These are phyloP conservation scores for Santalum album DNA, from an alignment of 164 flowering plant species.

Conservation along the genomic window DNA sequence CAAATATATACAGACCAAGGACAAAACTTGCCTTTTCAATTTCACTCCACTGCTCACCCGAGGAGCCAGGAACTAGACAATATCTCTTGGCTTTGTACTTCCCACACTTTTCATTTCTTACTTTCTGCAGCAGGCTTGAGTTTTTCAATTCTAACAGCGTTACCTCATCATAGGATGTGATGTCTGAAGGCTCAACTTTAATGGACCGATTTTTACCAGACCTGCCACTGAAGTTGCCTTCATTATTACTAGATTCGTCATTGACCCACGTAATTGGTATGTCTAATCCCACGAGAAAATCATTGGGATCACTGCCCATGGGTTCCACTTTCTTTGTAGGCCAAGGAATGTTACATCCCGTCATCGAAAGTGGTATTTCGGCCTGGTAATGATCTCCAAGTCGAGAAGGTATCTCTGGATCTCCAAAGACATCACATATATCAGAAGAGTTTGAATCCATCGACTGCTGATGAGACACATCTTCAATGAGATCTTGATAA, in stretches of 20 bases:
- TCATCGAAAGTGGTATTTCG: background rate
- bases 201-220: no score
- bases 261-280: background rate
- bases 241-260: background rate
- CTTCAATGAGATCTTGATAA: background rate
- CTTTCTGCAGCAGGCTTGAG: background rate
- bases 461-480: background rate
- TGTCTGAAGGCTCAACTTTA: background rate
- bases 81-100: background rate
- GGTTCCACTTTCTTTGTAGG: background rate
- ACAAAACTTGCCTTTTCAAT: background rate
- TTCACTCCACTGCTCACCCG: background rate
- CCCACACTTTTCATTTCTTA: background rate
- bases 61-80: background rate
- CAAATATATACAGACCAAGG: slow-evolving; percentile 2
- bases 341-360: background rate
- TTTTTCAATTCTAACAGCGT: background rate
- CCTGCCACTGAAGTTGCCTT: background rate
- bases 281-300: background rate
- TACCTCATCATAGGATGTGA: background rate
- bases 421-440: background rate
- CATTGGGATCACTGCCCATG: background rate
- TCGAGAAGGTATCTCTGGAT: background rate
- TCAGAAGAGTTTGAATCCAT: background rate
- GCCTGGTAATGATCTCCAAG: slow-evolving; percentile 2